A percentile compares a stretch with the other conserved stretches of the same genome.
phyloP scores from a whole-genome alignment of 495 filamentous ascomycete genomes.

The Penicillium pulvis region DNA sequence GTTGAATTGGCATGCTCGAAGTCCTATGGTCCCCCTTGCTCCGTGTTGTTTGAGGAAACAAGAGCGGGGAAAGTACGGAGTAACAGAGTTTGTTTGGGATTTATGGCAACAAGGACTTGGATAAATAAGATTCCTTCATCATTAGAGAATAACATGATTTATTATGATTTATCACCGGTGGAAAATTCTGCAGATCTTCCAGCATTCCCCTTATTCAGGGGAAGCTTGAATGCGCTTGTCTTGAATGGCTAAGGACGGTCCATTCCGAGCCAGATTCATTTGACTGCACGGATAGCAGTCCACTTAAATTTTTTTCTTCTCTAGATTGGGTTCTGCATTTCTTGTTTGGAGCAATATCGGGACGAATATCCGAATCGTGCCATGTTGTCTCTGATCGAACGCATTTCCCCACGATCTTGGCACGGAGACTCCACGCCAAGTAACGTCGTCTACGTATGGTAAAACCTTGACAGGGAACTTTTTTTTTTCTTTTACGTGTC shows the following conservation, averaged over 20 bases:
- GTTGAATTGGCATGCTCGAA: background rate
- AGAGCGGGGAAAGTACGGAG: constrained; percentile 8
- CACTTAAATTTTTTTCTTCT: background rate
- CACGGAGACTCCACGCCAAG: background rate
- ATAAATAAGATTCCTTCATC: no score
- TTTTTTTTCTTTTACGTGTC: background rate
- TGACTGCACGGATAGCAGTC: background rate
- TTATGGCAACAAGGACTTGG: background rate
- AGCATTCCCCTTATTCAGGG: background rate
- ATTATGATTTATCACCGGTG: background rate
- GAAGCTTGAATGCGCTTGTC: constrained; percentile 3
- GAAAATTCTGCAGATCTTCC: background rate
- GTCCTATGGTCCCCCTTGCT: background rate
- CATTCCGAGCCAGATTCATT: background rate
- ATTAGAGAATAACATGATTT: background rate
- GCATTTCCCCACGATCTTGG: background rate
- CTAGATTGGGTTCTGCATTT: background rate
- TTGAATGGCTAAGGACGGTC: constrained; percentile 14
- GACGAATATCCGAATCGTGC: background rate
- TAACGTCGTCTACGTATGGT: no score
- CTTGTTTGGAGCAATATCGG: background rate
- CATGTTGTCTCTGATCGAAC: background rate
- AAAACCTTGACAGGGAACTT: background rate
- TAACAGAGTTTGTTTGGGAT: background rate
- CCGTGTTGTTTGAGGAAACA: constrained; percentile 26